These are phyloP conservation scores for Penicillium aurantiogriseum DNA, from an alignment of 2,329 filamentous ascomycete species.

Conservation along the genomic window DNA sequence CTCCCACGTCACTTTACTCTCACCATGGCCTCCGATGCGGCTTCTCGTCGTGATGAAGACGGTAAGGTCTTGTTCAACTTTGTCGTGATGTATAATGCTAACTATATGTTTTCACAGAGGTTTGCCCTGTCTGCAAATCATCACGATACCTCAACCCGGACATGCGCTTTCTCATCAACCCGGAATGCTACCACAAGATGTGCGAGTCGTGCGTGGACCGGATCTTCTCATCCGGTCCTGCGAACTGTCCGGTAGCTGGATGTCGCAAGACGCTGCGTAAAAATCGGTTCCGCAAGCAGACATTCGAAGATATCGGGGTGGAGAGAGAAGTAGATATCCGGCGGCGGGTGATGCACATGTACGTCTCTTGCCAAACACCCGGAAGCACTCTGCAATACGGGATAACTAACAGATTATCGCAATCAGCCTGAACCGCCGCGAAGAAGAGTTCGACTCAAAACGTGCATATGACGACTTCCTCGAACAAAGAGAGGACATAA, in stretches of 20 bases:
- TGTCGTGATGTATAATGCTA: background rate
- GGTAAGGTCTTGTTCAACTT: slow-evolving; percentile 28
- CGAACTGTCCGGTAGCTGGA: slow-evolving; percentile 85
- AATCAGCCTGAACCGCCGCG: slow-evolving; percentile 76
- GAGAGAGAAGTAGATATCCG: slow-evolving; percentile 94
- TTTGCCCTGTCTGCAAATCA: slow-evolving; percentile 96
- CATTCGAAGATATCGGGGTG: slow-evolving; percentile 81
- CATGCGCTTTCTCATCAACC: slow-evolving; percentile 94
- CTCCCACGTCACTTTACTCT: slow-evolving; percentile 6
- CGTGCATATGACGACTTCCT: slow-evolving; percentile 90
- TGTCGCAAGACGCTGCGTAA: slow-evolving; percentile 85
- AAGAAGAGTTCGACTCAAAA: slow-evolving; percentile 87
- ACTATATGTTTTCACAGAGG: slow-evolving; percentile 53
- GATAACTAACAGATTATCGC: slow-evolving; percentile 6
- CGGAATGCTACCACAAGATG: slow-evolving; percentile 99
- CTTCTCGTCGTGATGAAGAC: slow-evolving; percentile 43
- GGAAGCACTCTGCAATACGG: background rate
- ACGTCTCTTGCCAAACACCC: slow-evolving; percentile 20
- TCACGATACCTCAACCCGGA: slow-evolving; percentile 91
- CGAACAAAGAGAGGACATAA: slow-evolving; percentile 85
- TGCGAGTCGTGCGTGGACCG: slow-evolving; percentile 94
- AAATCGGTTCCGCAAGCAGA: slow-evolving; percentile 79
- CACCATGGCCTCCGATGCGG: slow-evolving; percentile 30
- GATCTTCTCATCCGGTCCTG: slow-evolving; percentile 87
- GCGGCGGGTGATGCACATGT: slow-evolving; percentile 66